Evolutionary conservation across 352 stramenopile species (phyloP), one percentile per base, ranked within the genome.

Genomic region (Globisporangium cystogenes): DNA sequence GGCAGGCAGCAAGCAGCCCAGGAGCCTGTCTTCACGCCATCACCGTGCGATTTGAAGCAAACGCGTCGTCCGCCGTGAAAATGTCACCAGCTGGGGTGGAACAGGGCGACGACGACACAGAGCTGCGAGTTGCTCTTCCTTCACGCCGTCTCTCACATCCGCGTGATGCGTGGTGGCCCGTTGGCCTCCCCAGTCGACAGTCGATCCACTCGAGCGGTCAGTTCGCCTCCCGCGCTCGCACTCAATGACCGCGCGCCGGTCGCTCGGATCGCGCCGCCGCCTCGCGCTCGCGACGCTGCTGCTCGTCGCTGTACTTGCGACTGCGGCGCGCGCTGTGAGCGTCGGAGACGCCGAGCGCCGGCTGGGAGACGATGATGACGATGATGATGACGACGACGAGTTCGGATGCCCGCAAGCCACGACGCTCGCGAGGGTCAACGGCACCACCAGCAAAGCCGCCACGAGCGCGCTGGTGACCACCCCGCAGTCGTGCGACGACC

Each of bases 401-500:
- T 16, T 48, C 40, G 55, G 42, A 15, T 78, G 69, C 27, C 51
- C 64, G 21, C 68, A 71, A 47, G 66, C 65, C 51, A 75, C 64
- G 39, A 57, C 51, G 8, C 27, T 57, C 29, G 65, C 53, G 37
- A 27, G 49, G 20, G 57, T 53, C 35, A 39, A 37, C 23, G 42
- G 29, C 27, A 41, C 20, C 31, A 57, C 49, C 46, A 37, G n/a
- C 24, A 53, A 31, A 16, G 40, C 35, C 26, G 50, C 43, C 51
- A 51, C 23, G 3, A 45, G 37, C 44, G 44, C 18, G 23, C 42
- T 39, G 29, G 35, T 58, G 23, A 23, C 40, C 14, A 20, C 44
- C 21, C 23, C 52, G 33, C 23, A 10, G 18, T 35, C 14, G 8
- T 51, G 52, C n/a, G 23, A 40, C 23, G 40, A 44, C 12, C 24